Conservation (phyloP, 2,329 filamentous ascomycete genomes). For the Coccinonectria pachysandricola region DNA sequence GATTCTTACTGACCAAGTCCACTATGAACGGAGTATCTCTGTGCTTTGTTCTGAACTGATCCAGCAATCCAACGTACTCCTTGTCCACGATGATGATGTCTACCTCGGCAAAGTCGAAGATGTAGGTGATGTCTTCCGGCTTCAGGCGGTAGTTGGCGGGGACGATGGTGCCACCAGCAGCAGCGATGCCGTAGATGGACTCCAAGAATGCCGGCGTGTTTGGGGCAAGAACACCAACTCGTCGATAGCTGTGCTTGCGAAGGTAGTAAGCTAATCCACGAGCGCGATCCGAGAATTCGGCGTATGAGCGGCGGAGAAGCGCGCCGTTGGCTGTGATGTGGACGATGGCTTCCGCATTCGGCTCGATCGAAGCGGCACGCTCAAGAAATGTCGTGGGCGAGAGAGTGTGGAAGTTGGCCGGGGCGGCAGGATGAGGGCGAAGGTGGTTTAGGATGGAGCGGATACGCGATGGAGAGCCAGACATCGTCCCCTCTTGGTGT, state of each 20-base stretch:
- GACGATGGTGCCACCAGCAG: constrained; percentile 69
- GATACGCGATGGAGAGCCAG: constrained; percentile 52
- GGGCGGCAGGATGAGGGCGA: constrained; percentile 28
- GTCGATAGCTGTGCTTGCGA: constrained; percentile 58
- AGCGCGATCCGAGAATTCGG: constrained; percentile 74
- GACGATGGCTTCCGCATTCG: constrained; percentile 72
- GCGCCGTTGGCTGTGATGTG: constrained; percentile 73
- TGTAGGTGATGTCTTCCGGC: constrained; percentile 77
- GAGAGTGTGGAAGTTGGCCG: constrained; percentile 61
- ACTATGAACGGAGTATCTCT: constrained; percentile 61
- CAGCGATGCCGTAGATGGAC: constrained; percentile 76
- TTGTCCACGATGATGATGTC: constrained; percentile 80
- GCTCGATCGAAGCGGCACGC: constrained; percentile 79
- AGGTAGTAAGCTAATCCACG: constrained; percentile 83
- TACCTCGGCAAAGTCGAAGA: constrained; percentile 77
- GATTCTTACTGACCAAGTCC: constrained; percentile 42
- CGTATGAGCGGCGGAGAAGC: constrained; percentile 66
- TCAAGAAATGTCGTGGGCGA: constrained; percentile 82
- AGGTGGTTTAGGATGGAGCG: constrained; percentile 45
- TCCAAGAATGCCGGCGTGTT: constrained; percentile 96
- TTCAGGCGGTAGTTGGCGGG: constrained; percentile 57
- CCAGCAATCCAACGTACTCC: constrained; percentile 65
- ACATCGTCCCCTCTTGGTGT: too few species aligned
- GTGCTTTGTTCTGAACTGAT: constrained; percentile 50
- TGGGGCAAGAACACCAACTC: constrained; percentile 77